Percentiles rank a stretch among this genome's conserved stretches.
Evolutionary conservation across 306 rosid species (phyloP).

Genomic region (Prunus davidiana): DNA sequence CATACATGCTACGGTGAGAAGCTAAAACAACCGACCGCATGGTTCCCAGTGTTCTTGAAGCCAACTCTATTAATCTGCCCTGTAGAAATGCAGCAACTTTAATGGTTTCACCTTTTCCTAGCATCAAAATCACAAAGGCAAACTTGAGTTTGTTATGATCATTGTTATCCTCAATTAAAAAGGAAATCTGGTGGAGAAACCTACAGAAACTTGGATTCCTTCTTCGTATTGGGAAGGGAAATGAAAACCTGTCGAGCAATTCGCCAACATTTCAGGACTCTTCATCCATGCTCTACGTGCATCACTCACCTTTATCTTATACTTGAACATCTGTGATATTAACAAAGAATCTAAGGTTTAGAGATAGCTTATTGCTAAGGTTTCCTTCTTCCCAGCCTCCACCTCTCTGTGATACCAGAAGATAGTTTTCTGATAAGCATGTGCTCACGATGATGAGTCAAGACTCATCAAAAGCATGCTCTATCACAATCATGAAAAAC

Average conservation of each 20-base stretch:
- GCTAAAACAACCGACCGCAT: slow-evolving; percentile 6
- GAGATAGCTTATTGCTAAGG: background rate
- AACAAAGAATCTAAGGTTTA: background rate
- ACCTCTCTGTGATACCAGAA: background rate
- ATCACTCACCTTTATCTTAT: slow-evolving; percentile 64
- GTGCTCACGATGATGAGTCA: no score
- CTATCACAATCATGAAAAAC: no score
- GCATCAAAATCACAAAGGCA: slow-evolving; percentile 1
- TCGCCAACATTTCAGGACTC: slow-evolving; percentile 69
- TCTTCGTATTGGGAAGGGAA: slow-evolving; percentile 52
- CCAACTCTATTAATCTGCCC: slow-evolving; percentile 39
- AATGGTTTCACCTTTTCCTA: slow-evolving; percentile 74
- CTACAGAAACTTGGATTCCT: slow-evolving; percentile 49
- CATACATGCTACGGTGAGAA: background rate
- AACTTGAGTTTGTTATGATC: slow-evolving; percentile 6
- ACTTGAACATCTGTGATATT: slow-evolving; percentile 64
- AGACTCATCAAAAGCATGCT: no score
- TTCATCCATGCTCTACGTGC: slow-evolving; percentile 79
- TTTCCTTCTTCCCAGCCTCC: background rate
- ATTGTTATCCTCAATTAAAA: slow-evolving; percentile 1
- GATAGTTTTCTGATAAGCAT: background rate
- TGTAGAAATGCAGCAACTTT: slow-evolving; percentile 72
- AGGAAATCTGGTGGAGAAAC: slow-evolving; percentile 7
- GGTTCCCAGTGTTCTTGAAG: slow-evolving; percentile 13
- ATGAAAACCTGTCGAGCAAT: slow-evolving; percentile 80